These are phyloP conservation scores for Beauveria caledonica DNA, from an alignment of 2,329 filamentous ascomycete species.

Conservation along the genomic window DNA sequence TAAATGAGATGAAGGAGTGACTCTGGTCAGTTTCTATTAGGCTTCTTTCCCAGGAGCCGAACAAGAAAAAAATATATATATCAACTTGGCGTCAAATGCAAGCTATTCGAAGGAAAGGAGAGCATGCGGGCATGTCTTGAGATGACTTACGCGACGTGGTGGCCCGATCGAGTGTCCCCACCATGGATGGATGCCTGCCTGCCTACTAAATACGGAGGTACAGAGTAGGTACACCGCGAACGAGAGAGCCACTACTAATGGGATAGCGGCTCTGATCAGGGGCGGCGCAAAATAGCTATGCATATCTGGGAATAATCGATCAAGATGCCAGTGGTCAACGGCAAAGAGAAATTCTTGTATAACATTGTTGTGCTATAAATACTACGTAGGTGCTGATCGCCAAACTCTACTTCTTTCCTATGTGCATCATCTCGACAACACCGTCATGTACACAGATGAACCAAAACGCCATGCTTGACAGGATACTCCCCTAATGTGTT, in stretches of 20 bases:
- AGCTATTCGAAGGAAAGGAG: background rate
- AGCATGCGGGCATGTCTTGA: background rate
- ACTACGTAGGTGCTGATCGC: background rate
- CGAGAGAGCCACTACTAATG: background rate
- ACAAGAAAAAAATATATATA: background rate
- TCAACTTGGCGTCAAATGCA: background rate
- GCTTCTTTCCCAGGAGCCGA: background rate
- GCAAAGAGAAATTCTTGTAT: background rate
- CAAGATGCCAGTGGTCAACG: background rate
- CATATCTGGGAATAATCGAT: background rate
- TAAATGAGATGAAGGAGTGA: background rate
- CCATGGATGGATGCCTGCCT: background rate
- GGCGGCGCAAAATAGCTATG: background rate
- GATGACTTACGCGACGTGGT: conserved; percentile 2
- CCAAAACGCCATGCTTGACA: conserved; percentile 5
- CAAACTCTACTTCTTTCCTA: conserved; percentile 4
- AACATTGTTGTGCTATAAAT: background rate
- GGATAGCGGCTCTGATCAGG: background rate
- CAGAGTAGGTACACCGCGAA: too few species aligned
- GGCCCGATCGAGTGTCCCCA: conserved; percentile 1
- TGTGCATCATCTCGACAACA: background rate
- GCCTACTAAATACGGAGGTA: background rate
- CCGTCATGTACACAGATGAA: background rate
- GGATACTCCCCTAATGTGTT: background rate
- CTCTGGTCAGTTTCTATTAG: background rate